A percentile compares a stretch with the other conserved stretches of the same genome.
phyloP scores from a whole-genome alignment of 257 asterid species.

The Striga asiatica region DNA sequence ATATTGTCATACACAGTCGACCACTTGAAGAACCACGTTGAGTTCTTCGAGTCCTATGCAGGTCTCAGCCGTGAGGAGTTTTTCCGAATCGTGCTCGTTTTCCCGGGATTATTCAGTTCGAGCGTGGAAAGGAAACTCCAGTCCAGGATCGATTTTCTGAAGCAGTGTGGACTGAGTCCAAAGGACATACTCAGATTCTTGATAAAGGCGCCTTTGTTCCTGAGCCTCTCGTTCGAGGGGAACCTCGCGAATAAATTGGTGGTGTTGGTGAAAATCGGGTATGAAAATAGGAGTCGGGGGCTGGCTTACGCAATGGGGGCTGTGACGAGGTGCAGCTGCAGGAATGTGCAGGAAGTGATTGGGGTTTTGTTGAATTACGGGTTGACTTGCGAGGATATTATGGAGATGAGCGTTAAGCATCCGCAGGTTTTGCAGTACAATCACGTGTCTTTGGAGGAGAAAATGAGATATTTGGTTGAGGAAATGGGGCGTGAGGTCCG shows the following conservation, averaged over 20 bases:
- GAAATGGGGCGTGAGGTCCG: constrained; percentile 88
- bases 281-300: constrained; percentile 44
- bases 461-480: constrained; percentile 63
- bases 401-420: constrained; percentile 86
- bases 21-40: constrained; percentile 65
- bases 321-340: constrained; percentile 81
- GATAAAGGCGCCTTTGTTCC: constrained; percentile 71
- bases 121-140: constrained; percentile 75
- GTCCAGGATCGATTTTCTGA: constrained; percentile 72
- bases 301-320: constrained; percentile 88
- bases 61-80: constrained; percentile 61
- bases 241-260: constrained; percentile 60
- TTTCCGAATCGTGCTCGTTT: constrained; percentile 54
- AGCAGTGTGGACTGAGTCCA: constrained; percentile 63
- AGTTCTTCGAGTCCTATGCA: constrained; percentile 60
- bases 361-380: constrained; percentile 65
- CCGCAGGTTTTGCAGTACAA: constrained; percentile 80
- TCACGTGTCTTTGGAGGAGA: constrained; percentile 67
- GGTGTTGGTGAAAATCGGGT: constrained; percentile 68
- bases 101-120: constrained; percentile 66
- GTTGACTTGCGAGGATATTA: constrained; percentile 52
- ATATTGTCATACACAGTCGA: constrained; percentile 61
- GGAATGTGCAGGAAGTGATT: constrained; percentile 64
- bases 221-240: constrained; percentile 60
- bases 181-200: constrained; percentile 55